Evolutionary conservation across 345 rosid genomes (phyloP).

Genomic region (Populus alba): DNA sequence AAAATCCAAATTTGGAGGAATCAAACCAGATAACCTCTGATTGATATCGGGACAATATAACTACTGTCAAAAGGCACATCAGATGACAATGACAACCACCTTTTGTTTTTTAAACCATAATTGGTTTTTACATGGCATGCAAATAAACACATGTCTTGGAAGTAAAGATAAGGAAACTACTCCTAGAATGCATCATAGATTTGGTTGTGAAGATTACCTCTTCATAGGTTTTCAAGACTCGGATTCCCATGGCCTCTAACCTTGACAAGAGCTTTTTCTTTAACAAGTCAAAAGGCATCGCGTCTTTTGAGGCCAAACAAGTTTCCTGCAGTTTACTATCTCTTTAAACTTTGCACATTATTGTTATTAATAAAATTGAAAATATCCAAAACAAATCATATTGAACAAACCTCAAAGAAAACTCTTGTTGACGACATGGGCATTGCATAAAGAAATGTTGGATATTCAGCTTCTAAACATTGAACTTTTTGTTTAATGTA

Average conservation of each 20-base stretch:
- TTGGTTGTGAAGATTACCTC: conserved; percentile 50
- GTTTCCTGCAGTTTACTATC: conserved; percentile 64
- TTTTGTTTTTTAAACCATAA: no score
- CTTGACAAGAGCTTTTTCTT: conserved; percentile 75
- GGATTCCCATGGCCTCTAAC: conserved; percentile 70
- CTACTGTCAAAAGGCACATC: neutral
- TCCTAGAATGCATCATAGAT: neutral
- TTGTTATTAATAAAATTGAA: neutral
- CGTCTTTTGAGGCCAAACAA: conserved; percentile 92
- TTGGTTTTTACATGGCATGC: neutral
- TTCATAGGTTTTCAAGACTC: conserved; percentile 65
- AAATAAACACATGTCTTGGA: neutral
- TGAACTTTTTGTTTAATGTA: conserved; percentile 49
- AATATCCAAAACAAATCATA: neutral
- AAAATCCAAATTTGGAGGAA: neutral
- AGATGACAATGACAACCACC: neutral
- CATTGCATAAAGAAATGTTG: conserved; percentile 90
- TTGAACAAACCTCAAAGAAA: conserved; percentile 73
- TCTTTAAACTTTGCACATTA: conserved; percentile 16
- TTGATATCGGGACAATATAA: neutral
- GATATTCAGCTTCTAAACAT: conserved; percentile 60
- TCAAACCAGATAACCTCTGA: conserved; percentile 2
- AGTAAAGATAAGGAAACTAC: neutral
- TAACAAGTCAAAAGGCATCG: conserved; percentile 75
- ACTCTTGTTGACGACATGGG: conserved; percentile 79